phyloP scores from a whole-genome alignment of 108 stramenopile species.

The Cyclotella choctawhatcheeana region DNA sequence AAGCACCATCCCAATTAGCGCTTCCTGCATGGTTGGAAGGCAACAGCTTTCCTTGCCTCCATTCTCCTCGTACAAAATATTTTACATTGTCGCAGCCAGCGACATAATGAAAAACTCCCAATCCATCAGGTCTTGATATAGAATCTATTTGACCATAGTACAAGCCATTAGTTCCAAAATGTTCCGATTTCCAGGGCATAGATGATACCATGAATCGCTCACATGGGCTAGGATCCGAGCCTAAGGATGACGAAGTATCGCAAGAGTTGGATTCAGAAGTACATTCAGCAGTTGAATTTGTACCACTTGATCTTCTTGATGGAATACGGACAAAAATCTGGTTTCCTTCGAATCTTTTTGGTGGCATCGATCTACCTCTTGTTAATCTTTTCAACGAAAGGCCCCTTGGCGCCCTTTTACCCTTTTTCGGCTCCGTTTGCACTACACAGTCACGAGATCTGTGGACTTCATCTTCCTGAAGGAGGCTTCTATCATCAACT shows the following conservation, averaged over 20 bases:
- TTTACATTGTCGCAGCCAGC: background rate
- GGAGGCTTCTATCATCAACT: background rate
- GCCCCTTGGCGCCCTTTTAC: background rate
- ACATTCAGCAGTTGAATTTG: background rate
- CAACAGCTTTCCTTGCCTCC: background rate
- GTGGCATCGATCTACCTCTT: background rate
- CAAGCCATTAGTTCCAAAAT: background rate
- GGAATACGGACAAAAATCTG: background rate
- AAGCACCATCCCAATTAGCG: background rate
- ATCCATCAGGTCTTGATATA: background rate
- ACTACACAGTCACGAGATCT: background rate
- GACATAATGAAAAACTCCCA: background rate
- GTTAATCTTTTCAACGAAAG: background rate
- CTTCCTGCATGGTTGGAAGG: background rate
- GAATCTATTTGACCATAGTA: constrained; percentile 6
- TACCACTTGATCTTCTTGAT: background rate
- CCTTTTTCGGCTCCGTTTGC: background rate
- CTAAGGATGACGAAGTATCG: background rate
- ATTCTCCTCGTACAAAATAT: constrained; percentile 6
- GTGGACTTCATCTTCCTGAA: background rate
- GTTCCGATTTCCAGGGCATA: background rate
- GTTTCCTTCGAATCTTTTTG: background rate
- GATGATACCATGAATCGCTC: background rate
- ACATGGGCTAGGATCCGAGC: background rate
- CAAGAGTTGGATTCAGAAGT: background rate